These are phyloP conservation scores for Stramenopiles sp. DNA, from an alignment of 352 stramenopile genomes.

Conservation along the genomic window DNA sequence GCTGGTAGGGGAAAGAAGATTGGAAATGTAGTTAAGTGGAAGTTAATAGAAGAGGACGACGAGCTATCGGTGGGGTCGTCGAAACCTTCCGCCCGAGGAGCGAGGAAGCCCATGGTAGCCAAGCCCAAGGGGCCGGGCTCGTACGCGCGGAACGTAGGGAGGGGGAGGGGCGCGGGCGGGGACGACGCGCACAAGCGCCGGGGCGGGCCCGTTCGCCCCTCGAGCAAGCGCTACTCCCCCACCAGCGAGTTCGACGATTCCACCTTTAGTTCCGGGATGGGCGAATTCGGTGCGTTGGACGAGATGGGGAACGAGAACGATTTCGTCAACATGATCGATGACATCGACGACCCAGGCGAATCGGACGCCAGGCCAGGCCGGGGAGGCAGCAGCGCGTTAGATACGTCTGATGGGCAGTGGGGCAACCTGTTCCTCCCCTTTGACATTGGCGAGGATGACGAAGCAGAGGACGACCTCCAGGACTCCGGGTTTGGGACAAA, in stretches of 20 bases:
- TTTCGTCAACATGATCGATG: constrained; percentile 1
- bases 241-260: no score
- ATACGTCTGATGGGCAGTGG: neutral
- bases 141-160: no score
- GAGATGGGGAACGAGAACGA: neutral
- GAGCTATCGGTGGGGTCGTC: no score
- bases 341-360: neutral
- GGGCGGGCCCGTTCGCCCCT: no score
- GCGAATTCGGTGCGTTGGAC: neutral
- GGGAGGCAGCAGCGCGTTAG: no score
- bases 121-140: no score
- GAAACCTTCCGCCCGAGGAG: no score
- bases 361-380: neutral
- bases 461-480: neutral
- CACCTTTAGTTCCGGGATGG: no score
- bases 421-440: neutral
- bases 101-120: no score
- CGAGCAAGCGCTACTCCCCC: no score
- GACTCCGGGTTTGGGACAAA: neutral
- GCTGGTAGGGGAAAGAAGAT: neutral
- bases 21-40: neutral
- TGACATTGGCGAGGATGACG: constrained; percentile 3
- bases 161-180: no score
- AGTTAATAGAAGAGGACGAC: neutral
- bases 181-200: no score